Evolutionary conservation across 352 stramenopile species (phyloP), one percentile per base, ranked within the genome.

Genomic region (Phytophthora pinifolia): DNA sequence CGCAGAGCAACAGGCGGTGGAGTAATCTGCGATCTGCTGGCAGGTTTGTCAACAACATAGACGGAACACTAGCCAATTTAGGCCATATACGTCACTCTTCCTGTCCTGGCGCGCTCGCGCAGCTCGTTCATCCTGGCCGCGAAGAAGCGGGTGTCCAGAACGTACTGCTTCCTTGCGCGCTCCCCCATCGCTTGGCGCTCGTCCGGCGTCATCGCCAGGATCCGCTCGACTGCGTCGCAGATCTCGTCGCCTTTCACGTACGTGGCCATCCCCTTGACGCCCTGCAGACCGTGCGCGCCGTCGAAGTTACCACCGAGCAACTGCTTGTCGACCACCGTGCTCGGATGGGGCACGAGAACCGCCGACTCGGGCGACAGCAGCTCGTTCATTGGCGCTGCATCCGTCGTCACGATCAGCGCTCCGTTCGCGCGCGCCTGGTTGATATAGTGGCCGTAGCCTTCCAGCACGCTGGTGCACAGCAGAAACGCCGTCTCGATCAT

Each of bases 391-490:
- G 75, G 75, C 13, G 64, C 46, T 1, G 67, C 58, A 25, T 85
- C 63, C 1, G 78, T 88, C 9, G 75, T 80, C 27, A 83, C 45
- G 38, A 88, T 70, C 43, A 86, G 13, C 3, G 65, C 69, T 6
- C 59, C 65, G 6, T 63, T 71, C 0, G 78, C 78, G 17, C 78
- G 62, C 10, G 75, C 78, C 50, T 88, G 78, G 54, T 88, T 88
- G 34, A 88, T 81, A 55, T 86, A 88, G 61, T 88, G 75, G 15
- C 78, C 78, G 47, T 85, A 86, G 33, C 74, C 74, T 51, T 87
- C 76, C 27, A 74, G 42, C 15, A 72, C 64, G 33, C 76, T 87
- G 9, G 76, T 71, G 25, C 76, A 85, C 37, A 87, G 46, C 17
- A 87, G 67, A 30, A 76, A 79, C 6, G 69, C 48, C 9, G 67